These are phyloP conservation scores for Saccharomyces hybrid DNA, from an alignment of 1,139 yeast species.

Conservation along the genomic window DNA sequence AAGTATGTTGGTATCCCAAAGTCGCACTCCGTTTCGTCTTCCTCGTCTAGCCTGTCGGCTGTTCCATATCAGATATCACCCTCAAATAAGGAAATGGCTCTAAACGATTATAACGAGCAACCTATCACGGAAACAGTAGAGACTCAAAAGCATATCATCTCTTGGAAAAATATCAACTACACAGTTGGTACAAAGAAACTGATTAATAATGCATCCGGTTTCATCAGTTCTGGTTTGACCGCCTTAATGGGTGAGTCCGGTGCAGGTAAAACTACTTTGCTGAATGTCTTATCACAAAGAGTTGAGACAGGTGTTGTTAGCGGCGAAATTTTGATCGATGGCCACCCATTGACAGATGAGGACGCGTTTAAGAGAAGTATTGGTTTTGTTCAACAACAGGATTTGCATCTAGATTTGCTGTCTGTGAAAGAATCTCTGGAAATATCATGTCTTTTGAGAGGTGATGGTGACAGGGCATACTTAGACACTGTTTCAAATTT, in stretches of 20 bases:
- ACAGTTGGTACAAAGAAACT: slow-evolving; percentile 35
- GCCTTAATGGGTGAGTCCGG: slow-evolving; percentile 58
- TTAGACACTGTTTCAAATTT: slow-evolving; percentile 42
- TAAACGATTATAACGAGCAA: neutral
- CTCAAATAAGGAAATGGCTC: neutral
- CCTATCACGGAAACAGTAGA: slow-evolving; percentile 33
- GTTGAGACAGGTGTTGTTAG: slow-evolving; percentile 44
- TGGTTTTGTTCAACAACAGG: slow-evolving; percentile 56
- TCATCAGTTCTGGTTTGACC: slow-evolving; percentile 45
- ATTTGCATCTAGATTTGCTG: slow-evolving; percentile 42
- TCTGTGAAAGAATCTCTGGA: slow-evolving; percentile 47
- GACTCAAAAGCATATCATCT: slow-evolving; percentile 36
- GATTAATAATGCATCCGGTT: slow-evolving; percentile 45
- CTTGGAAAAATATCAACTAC: slow-evolving; percentile 41
- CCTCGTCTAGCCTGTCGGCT: slow-evolving; percentile 3
- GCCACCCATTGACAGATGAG: slow-evolving; percentile 37
- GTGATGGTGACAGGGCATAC: slow-evolving; percentile 41
- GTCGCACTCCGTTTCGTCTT: slow-evolving; percentile 5
- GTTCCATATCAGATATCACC: neutral
- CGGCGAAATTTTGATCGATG: slow-evolving; percentile 50
- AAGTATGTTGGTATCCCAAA: neutral
- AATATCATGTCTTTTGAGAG: slow-evolving; percentile 45
- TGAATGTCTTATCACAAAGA: slow-evolving; percentile 46
- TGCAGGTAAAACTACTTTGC: slow-evolving; percentile 54
- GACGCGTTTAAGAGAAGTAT: slow-evolving; percentile 43